Evolutionary conservation across 176 grass and related monocot genomes (phyloP).

Genomic region (Oryza longistaminata): DNA sequence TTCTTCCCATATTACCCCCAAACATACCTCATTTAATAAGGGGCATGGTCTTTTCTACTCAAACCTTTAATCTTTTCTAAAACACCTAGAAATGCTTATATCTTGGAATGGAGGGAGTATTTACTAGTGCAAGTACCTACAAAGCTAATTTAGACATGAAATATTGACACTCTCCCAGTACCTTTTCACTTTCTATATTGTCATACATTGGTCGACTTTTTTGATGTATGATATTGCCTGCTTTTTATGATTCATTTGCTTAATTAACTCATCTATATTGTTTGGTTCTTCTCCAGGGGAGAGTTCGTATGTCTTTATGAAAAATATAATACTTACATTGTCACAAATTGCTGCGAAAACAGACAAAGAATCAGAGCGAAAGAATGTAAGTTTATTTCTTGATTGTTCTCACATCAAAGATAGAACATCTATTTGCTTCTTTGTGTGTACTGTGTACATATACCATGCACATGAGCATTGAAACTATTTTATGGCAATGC

Average conservation of each 20-base stretch:
- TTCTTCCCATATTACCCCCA: too few species aligned
- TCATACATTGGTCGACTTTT: slow-evolving; percentile 15
- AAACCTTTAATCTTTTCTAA: too few species aligned
- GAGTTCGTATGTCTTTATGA: slow-evolving; percentile 72
- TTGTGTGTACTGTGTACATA: background rate
- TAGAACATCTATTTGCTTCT: slow-evolving; percentile 9
- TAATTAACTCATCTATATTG: slow-evolving; percentile 13
- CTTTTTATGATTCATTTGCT: slow-evolving; percentile 3
- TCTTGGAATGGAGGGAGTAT: too few species aligned
- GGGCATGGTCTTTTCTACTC: too few species aligned
- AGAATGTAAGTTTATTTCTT: slow-evolving; percentile 61
- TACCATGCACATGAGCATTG: background rate
- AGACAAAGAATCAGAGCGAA: slow-evolving; percentile 48
- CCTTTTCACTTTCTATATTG: background rate
- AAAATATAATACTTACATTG: slow-evolving; percentile 77
- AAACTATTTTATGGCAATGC: background rate
- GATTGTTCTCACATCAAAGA: slow-evolving; percentile 8
- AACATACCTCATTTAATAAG: too few species aligned
- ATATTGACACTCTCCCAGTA: background rate
- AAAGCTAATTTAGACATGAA: background rate
- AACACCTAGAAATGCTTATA: too few species aligned
- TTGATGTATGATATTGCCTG: background rate
- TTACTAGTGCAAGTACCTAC: slow-evolving; percentile 14
- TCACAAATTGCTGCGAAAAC: slow-evolving; percentile 42
- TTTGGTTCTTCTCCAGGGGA: slow-evolving; percentile 49